Percentiles rank a stretch among this genome's conserved stretches.
phyloP scores from a whole-genome alignment of 1,284 basidiomycete genomes.

The Pseudomicrostroma phylloplanum region DNA sequence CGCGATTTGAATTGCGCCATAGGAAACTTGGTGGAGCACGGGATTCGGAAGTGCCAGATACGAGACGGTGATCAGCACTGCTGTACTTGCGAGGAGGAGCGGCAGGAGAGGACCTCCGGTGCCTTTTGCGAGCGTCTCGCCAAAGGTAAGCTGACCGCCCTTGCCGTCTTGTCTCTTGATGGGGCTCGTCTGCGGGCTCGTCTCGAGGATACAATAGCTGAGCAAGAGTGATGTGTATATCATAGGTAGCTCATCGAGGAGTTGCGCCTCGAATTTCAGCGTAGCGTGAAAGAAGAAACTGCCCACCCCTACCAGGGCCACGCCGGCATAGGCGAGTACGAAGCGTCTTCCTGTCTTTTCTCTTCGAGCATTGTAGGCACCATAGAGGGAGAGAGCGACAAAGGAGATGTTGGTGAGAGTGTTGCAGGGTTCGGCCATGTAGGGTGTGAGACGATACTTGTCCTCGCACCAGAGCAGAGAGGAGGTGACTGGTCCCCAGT shows the following conservation, averaged over 20 bases:
- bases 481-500: slow-evolving; percentile 42
- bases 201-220: slow-evolving; percentile 39
- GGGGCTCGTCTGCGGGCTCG: neutral
- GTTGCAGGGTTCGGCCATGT: slow-evolving; percentile 31
- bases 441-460: slow-evolving; percentile 40
- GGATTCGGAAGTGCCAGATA: slow-evolving; percentile 49
- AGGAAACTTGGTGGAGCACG: slow-evolving; percentile 57
- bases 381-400: slow-evolving; percentile 52
- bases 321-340: slow-evolving; percentile 29
- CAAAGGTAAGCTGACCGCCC: too few relatives aligned
- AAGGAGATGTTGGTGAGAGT: slow-evolving; percentile 53
- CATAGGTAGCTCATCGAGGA: slow-evolving; percentile 50
- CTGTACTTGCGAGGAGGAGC: neutral
- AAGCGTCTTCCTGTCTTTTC: slow-evolving; percentile 32
- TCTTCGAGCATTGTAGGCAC: slow-evolving; percentile 20
- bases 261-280: slow-evolving; percentile 40
- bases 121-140: too few relatives aligned
- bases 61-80: neutral
- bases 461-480: slow-evolving; percentile 46
- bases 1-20: slow-evolving; percentile 52
- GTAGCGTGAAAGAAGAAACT: slow-evolving; percentile 45
- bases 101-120: neutral
- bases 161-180: too few relatives aligned
- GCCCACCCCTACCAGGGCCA: slow-evolving; percentile 37
- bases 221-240: slow-evolving; percentile 40